Conservation (phyloP, 2,329 filamentous ascomycete genomes). For the Rhynchosporium agropyri region DNA sequence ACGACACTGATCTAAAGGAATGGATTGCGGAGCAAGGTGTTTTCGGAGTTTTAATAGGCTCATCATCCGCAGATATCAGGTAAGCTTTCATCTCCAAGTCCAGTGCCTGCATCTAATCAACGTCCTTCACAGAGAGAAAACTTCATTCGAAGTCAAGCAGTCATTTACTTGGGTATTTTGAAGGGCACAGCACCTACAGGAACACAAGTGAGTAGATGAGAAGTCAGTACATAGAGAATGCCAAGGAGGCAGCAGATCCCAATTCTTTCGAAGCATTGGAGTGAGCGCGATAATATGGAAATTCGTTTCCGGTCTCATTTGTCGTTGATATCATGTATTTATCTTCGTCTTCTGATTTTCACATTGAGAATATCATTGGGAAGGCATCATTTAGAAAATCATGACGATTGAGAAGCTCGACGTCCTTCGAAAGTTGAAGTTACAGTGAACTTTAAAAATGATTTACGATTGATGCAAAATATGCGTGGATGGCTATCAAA, state of each 20-base stretch:
- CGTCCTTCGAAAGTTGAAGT: no score
- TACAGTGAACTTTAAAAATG: neutral
- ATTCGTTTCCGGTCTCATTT: constrained; percentile 16
- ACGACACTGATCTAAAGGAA: constrained; percentile 57
- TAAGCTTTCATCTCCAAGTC: constrained; percentile 43
- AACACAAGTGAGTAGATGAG: constrained; percentile 1
- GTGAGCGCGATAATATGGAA: neutral
- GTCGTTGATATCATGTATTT: constrained; percentile 18
- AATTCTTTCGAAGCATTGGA: neutral
- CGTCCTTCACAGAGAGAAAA: constrained; percentile 46
- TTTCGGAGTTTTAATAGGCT: constrained; percentile 63
- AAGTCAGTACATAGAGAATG: constrained; percentile 2
- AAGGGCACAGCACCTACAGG: constrained; percentile 4
- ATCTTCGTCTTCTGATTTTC: constrained; percentile 23
- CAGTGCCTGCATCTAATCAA: constrained; percentile 16
- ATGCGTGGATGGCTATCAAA: no score
- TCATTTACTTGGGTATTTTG: constrained; percentile 63
- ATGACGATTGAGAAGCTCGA: constrained; percentile 8
- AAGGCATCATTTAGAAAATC: constrained; percentile 8
- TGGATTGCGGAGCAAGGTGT: constrained; percentile 69
- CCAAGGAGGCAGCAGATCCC: constrained; percentile 4
- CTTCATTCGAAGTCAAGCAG: constrained; percentile 61
- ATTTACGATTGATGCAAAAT: neutral
- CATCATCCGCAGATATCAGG: constrained; percentile 66
- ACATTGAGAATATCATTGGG: neutral